phyloP scores from a whole-genome alignment of 1,284 basidiomycete genomes.

The Trametes pubescens region DNA sequence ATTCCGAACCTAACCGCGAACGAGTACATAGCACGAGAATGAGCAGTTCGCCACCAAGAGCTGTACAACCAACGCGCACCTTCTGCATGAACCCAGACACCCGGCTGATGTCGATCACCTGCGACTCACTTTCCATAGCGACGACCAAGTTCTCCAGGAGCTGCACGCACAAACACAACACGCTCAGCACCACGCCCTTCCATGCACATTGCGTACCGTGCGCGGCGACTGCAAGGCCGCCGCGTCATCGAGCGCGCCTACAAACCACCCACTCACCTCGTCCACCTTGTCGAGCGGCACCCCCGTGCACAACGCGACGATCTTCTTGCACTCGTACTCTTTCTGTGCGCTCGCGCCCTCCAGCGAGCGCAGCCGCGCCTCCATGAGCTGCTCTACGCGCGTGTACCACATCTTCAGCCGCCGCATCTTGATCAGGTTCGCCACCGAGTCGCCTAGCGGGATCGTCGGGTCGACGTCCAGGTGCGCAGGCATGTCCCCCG shows the following conservation, averaged over 20 bases:
- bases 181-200: conserved; percentile 20
- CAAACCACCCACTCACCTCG: conserved; percentile 64
- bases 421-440: conserved; percentile 73
- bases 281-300: conserved; percentile 91
- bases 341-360: conserved; percentile 86
- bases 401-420: conserved; percentile 85
- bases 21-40: conserved; percentile 27
- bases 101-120: conserved; percentile 84
- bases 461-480: conserved; percentile 73
- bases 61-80: conserved; percentile 46
- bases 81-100: conserved; percentile 93
- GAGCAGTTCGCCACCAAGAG: conserved; percentile 30
- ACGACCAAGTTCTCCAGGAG: conserved; percentile 89
- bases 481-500: conserved; percentile 66
- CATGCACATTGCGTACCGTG: neutral
- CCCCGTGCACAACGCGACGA: conserved; percentile 90
- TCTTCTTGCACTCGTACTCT: conserved; percentile 89
- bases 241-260: conserved; percentile 1
- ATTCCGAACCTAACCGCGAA: conserved; percentile 62
- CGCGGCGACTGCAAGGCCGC: neutral
- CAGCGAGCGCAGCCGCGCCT: conserved; percentile 71
- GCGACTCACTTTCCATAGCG: conserved; percentile 90
- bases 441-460: conserved; percentile 64
- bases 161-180: conserved; percentile 48
- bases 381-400: conserved; percentile 78